phyloP scores from a whole-genome alignment of 2,329 filamentous ascomycete species.

The Chrysosporium keratinophilum region DNA sequence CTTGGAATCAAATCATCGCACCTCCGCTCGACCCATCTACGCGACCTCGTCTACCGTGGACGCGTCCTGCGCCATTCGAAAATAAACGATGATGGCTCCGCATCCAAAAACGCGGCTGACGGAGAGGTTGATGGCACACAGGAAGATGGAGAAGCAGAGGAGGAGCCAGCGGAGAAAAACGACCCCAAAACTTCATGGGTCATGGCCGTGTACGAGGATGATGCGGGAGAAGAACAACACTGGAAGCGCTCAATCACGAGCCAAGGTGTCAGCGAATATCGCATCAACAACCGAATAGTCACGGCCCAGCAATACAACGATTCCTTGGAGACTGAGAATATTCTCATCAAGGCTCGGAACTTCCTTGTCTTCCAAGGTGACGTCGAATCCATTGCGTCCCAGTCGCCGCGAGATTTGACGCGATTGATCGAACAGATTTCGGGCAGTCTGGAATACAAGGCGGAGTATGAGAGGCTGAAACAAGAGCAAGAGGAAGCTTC shows the following conservation, averaged over 20 bases:
- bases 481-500: conserved; percentile 72
- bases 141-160: conserved; percentile 50
- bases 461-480: conserved; percentile 86
- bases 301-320: conserved; percentile 89
- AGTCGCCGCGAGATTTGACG: conserved; percentile 88
- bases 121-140: conserved; percentile 53
- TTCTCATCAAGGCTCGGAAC: conserved; percentile 93
- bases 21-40: conserved; percentile 82
- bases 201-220: conserved; percentile 97
- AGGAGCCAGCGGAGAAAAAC: conserved; percentile 52
- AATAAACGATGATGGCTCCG: conserved; percentile 84
- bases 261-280: conserved; percentile 82
- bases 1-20: conserved; percentile 98
- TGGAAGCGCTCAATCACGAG: conserved; percentile 95
- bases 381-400: conserved; percentile 90
- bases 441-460: conserved; percentile 86
- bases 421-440: conserved; percentile 95
- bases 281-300: conserved; percentile 87
- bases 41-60: conserved; percentile 91
- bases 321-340: conserved; percentile 83
- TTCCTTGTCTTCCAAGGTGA: conserved; percentile 98
- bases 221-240: conserved; percentile 83
- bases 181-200: conserved; percentile 97
- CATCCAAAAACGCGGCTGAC: conserved; percentile 45
- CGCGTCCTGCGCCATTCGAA: conserved; percentile 85